Evolutionary conservation across 179 eudicot species (phyloP).

Genomic region (Sideroxylon spinosum): DNA sequence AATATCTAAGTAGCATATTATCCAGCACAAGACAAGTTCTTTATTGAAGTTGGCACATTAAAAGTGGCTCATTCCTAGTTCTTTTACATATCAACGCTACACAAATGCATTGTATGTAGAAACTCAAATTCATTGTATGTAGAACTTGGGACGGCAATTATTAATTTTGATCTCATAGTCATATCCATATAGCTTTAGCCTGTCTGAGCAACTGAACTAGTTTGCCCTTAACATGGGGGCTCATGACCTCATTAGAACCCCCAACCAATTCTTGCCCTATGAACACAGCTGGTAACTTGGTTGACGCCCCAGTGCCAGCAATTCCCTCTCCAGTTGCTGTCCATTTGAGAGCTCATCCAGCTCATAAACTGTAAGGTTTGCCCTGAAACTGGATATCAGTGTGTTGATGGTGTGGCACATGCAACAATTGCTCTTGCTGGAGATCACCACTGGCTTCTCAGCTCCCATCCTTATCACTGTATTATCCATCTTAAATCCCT

Average conservation of each 20-base stretch:
- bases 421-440: slow-evolving; percentile 64
- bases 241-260: slow-evolving; percentile 65
- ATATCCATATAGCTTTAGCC: slow-evolving; percentile 61
- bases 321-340: slow-evolving; percentile 48
- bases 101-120: no score
- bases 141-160: no score
- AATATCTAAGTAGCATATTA: no score
- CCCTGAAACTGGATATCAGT: slow-evolving; percentile 59
- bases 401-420: slow-evolving; percentile 52
- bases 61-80: no score
- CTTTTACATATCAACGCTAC: no score
- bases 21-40: no score
- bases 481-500: slow-evolving; percentile 21
- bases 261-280: slow-evolving; percentile 56
- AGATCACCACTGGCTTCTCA: slow-evolving; percentile 58
- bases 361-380: slow-evolving; percentile 54
- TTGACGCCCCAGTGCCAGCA: slow-evolving; percentile 34
- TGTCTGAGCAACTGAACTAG: slow-evolving; percentile 48
- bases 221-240: slow-evolving; percentile 61
- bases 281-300: slow-evolving; percentile 58
- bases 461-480: slow-evolving; percentile 32
- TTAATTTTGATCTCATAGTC: no score
- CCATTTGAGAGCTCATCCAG: slow-evolving; percentile 60
- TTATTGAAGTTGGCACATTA: no score
- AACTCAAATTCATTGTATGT: no score